Conservation (phyloP, 2,329 filamentous ascomycete species). For the Pseudogymnoascus sp. region DNA sequence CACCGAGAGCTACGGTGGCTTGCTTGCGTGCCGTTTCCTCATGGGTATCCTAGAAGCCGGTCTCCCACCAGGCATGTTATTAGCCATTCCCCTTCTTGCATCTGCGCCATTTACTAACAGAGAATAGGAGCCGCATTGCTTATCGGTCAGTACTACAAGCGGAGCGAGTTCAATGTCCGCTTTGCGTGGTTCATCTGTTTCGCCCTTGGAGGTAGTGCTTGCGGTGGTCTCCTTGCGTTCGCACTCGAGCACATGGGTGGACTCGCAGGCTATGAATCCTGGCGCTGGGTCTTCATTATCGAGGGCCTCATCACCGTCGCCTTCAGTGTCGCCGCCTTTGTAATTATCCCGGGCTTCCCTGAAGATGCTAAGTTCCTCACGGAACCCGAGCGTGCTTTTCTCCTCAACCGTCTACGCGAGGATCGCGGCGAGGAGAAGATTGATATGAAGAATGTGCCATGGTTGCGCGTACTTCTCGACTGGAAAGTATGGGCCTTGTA, state of each 20-base stretch:
- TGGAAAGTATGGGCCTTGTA: constrained; percentile 23
- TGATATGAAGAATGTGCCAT: constrained; percentile 9
- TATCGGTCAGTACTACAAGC: constrained; percentile 18
- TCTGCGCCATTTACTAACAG: constrained; percentile 17
- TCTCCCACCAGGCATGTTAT: constrained; percentile 23
- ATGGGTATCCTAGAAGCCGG: constrained; percentile 21
- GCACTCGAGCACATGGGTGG: constrained; percentile 34
- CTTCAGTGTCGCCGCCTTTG: neutral
- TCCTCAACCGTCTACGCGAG: constrained; percentile 14
- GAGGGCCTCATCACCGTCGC: constrained; percentile 15
- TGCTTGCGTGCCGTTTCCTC: constrained; percentile 18
- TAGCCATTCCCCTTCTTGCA: constrained; percentile 19
- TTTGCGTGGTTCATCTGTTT: constrained; percentile 29
- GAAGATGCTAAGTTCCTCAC: constrained; percentile 14
- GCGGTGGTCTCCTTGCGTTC: constrained; percentile 35
- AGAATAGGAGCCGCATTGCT: neutral
- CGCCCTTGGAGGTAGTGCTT: constrained; percentile 31
- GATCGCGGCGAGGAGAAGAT: constrained; percentile 12
- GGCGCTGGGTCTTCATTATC: constrained; percentile 40
- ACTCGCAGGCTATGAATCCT: constrained; percentile 30
- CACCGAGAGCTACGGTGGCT: constrained; percentile 31
- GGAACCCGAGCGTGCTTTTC: neutral
- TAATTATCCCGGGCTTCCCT: constrained; percentile 12
- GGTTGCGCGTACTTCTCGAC: constrained; percentile 14
- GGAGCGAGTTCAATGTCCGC: constrained; percentile 20